Conservation (phyloP, 1,284 basidiomycete species). For the Heimioporus punctisporus region DNA sequence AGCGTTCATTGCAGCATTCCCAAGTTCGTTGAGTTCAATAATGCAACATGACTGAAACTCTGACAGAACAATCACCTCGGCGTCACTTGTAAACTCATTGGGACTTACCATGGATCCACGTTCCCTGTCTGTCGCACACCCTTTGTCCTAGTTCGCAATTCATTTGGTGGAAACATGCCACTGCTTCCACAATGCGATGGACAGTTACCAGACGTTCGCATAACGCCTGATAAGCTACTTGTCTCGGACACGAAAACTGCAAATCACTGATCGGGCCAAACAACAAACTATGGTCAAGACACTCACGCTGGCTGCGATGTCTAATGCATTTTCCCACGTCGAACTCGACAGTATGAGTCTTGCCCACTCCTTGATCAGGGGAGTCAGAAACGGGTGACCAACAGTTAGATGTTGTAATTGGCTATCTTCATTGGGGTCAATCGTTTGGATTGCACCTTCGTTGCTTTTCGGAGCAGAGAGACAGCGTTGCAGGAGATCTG, state of each 20-base stretch:
- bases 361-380: no score
- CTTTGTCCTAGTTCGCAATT: not conserved
- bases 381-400: no score
- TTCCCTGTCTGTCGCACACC: no score
- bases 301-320: not conserved
- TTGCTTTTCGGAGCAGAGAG: not conserved
- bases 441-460: not conserved
- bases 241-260: not conserved
- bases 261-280: not conserved
- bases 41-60: not conserved
- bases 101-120: no score
- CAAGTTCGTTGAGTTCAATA: not conserved
- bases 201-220: not conserved
- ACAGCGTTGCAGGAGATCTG: not conserved
- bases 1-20: not conserved
- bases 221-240: not conserved
- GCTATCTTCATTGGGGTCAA: not conserved
- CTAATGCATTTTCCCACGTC: not conserved
- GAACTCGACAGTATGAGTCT: not conserved
- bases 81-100: no score
- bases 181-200: not conserved
- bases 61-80: not conserved
- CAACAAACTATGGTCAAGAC: not conserved
- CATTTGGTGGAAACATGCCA: not conserved
- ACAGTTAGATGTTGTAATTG: no score